Base-by-base conservation (phyloP, 495 filamentous ascomycete species). In the Amphirosellinia nigrospora region DNA sequence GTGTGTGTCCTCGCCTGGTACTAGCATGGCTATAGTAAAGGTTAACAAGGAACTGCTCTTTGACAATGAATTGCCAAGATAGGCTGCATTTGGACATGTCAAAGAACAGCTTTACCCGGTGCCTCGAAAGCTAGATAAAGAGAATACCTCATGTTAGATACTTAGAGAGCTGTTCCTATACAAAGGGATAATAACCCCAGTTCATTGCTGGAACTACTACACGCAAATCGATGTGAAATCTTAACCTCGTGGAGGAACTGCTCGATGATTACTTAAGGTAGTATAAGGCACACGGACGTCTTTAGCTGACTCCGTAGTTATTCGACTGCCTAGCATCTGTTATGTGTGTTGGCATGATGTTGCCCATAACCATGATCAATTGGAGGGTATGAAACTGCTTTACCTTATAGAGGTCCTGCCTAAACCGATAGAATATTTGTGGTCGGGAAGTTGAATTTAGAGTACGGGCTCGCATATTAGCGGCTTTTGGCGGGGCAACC, bases 11-110 rank as follows among this genome's bases (percentile, higher is more conserved):
- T 45, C 16, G 16, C 3, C n/a, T 45, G 43, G 48, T 16, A 10
- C 21, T 50, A 50, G 48, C 48, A 41, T 45, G 8, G 5, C 23
- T 19, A 1, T n/a, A 48, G 43, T 43, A 63, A 45, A 19, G 43
- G 5, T 45, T n/a, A 5, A n/a, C 15, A 36, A 48, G 43, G 30
- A 34, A 46, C 21, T 13, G 16, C 15, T 2, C 41, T 9, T 41
- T 43, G 26, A 75, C 73, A 73, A 75, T 75, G 68, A 53, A 8
- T 11, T 9, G 43, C 26, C 26, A 13, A 28, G 15, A 26, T 28
- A 21, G 36, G 3, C 56, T 56, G 64, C 69, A 68, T 64, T 48
- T 61, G 56, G 43, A 70, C 48, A 21, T 32, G 3, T 71, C 21
- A 68, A 73, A 68, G 70, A 61, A 38, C n/a, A 13, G 3, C n/a